A percentile compares a stretch with the other conserved stretches of the same genome.
phyloP scores from a whole-genome alignment of 805 yeast species.

The Kodamaea kaohsiungensis region DNA sequence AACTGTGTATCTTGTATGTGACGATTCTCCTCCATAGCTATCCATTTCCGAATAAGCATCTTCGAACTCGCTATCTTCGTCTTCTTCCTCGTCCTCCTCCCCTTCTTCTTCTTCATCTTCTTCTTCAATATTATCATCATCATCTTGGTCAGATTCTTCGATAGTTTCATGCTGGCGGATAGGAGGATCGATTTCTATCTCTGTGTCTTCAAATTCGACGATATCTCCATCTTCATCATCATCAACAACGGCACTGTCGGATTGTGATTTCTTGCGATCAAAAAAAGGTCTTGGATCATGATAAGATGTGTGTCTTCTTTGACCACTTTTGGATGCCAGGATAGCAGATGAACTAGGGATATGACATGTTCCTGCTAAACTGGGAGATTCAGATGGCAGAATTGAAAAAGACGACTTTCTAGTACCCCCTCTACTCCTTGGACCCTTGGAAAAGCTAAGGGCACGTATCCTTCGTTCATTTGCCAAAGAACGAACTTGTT shows the following conservation, averaged over 20 bases:
- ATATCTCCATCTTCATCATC: slow-evolving; percentile 12
- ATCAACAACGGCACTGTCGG: slow-evolving; percentile 14
- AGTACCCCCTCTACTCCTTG: slow-evolving; percentile 1
- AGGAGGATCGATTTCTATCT: slow-evolving; percentile 14
- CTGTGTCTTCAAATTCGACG: slow-evolving; percentile 10
- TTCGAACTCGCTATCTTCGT: slow-evolving; percentile 19
- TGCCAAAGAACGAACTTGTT: slow-evolving; percentile 48
- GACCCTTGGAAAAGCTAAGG: slow-evolving; percentile 18
- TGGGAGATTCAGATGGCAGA: slow-evolving; percentile 5
- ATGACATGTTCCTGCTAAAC: background rate
- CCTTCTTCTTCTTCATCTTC: slow-evolving; percentile 23
- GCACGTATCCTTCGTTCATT: slow-evolving; percentile 33
- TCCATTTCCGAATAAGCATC: slow-evolving; percentile 11
- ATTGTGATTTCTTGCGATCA: slow-evolving; percentile 6
- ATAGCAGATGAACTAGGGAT: background rate
- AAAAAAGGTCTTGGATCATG: slow-evolving; percentile 26
- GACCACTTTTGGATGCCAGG: background rate
- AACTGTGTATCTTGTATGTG: slow-evolving; percentile 31
- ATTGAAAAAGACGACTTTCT: background rate
- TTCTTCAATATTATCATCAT: slow-evolving; percentile 10
- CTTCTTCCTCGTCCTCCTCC: slow-evolving; percentile 18
- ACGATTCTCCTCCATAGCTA: slow-evolving; percentile 23
- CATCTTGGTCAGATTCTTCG: slow-evolving; percentile 5
- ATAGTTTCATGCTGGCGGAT: background rate
- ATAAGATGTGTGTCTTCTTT: slow-evolving; percentile 34